Conservation (phyloP, 75 land plant genomes). For the Selaginella tamariscina region DNA sequence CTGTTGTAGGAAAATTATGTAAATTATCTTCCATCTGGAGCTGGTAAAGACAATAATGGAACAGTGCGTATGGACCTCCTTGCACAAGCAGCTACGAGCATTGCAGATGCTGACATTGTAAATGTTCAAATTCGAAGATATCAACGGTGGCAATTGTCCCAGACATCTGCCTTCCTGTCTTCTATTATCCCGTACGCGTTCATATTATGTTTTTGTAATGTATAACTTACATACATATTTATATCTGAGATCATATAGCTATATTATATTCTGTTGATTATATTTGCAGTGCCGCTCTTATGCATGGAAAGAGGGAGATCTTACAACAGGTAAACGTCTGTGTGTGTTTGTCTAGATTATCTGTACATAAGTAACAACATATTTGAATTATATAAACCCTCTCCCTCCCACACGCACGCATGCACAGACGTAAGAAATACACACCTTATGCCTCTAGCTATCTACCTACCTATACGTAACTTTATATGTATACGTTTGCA, state of each 20-base stretch:
- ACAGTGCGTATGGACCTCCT: constrained; percentile 59
- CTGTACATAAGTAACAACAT: too few relatives aligned
- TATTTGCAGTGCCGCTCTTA: constrained; percentile 58
- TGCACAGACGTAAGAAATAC: neutral
- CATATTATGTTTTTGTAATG: neutral
- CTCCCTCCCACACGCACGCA: too few relatives aligned
- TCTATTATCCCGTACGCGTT: constrained; percentile 76
- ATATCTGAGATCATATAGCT: neutral
- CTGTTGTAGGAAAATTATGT: constrained; percentile 99
- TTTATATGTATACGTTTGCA: constrained; percentile 18
- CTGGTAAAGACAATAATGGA: constrained; percentile 65
- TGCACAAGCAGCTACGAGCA: constrained; percentile 85
- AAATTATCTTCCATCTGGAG: constrained; percentile 63
- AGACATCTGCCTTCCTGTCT: constrained; percentile 57
- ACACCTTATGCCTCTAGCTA: neutral
- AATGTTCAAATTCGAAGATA: constrained; percentile 89
- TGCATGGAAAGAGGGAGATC: constrained; percentile 84
- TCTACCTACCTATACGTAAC: neutral
- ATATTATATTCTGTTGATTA: neutral
- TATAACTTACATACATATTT: too few relatives aligned
- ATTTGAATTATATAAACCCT: too few relatives aligned
- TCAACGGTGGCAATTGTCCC: constrained; percentile 93
- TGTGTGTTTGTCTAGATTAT: neutral
- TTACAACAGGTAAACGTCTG: constrained; percentile 23
- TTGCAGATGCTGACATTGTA: constrained; percentile 86